phyloP scores from a whole-genome alignment of 73 alveolate species.

The Tetrahymena elliotti region DNA sequence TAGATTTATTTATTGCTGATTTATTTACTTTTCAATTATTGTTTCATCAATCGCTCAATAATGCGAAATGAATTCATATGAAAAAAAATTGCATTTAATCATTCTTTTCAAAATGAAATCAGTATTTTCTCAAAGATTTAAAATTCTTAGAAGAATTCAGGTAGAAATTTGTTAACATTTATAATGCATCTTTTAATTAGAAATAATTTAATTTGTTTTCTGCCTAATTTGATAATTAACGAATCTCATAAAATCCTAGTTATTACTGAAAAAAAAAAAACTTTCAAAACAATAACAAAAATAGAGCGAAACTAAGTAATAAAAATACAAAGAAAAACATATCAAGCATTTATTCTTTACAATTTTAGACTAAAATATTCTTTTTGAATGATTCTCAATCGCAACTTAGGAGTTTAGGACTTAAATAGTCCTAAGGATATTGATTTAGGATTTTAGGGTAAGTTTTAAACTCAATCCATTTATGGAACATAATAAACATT shows the following conservation, averaged over 20 bases:
- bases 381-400: background rate
- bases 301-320: background rate
- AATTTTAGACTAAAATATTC: background rate
- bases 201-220: too few relatives aligned
- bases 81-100: background rate
- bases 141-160: background rate
- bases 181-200: background rate
- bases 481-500: background rate
- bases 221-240: background rate
- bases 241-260: background rate
- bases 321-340: background rate
- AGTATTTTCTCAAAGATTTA: background rate
- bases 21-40: background rate
- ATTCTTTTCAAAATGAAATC: background rate
- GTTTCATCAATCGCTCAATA: background rate
- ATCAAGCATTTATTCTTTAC: background rate
- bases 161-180: background rate
- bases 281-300: too few relatives aligned
- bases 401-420: background rate
- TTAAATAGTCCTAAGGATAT: background rate
- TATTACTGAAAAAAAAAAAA: background rate
- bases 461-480: background rate
- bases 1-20: background rate
- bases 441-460: background rate
- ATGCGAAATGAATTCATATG: background rate